Evolutionary conservation across 2,329 filamentous ascomycete genomes (phyloP), one percentile per base, ranked within the genome.

Genomic region (Coniochaeta sp.): DNA sequence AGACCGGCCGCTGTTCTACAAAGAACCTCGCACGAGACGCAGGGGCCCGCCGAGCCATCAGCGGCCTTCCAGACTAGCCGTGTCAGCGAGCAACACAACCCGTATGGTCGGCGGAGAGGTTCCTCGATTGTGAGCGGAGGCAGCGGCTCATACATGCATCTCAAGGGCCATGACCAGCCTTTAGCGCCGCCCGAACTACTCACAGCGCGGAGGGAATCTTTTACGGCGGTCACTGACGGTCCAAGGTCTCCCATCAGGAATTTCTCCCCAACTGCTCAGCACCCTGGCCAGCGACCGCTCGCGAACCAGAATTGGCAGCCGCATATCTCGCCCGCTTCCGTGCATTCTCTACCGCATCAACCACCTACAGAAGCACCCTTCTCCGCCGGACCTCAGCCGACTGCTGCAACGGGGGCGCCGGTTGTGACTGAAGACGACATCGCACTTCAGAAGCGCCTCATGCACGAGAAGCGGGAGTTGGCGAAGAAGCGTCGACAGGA

Each of bases 71-170:
- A 96, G 72, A 91, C 90, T 4, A 86, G 84, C 65, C 84, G 91
- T 62, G 83, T 83, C 38, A 85, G 79, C 64, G 79, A 76, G 17
- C 87, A 89, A 62, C 86, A 89, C 64, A 86, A 78, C 14, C 79
- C 85, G 2, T 93, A 90, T 78, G 83, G 81, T 40, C 86, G 92
- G 65, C 86, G 92, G 63, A 87, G 93, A 64, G 89, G 89, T 61
- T 97, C 93, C 17, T 98, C 93, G 1, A 96, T 92, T 69, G 89
- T 96, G 44, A 97, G 93, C 71, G 92, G 91, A 60, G 90, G 89
- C 62, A 96, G 91, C 71, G 88, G 89, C 62, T 81, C 84, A 40
- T 84, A 87, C 64, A 81, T 82, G 66, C 83, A 88, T 66, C 65
- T 77, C 38, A 81, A 79, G 64, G 72, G 72, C 7, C 72, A 71